phyloP scores from a whole-genome alignment of 169 alveolate genomes.

The Plasmodium gallinaceum region DNA sequence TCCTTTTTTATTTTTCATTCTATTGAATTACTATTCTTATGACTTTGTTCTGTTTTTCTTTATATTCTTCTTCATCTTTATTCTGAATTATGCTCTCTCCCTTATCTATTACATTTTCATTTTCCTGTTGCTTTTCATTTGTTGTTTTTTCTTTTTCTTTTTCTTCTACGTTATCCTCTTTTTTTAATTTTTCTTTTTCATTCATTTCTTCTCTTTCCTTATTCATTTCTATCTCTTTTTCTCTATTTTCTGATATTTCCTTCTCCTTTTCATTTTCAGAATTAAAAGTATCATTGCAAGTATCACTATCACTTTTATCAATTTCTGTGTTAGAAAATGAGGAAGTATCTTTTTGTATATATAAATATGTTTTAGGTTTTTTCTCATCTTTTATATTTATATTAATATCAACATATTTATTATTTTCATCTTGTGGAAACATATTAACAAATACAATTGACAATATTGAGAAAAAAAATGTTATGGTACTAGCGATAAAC shows the following conservation, averaged over 20 bases:
- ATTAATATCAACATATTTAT: slow-evolving; percentile 33
- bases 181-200: neutral
- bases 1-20: neutral
- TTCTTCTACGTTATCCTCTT: neutral
- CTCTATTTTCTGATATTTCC: neutral
- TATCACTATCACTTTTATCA: neutral
- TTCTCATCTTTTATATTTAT: slow-evolving; percentile 21
- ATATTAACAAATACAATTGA: slow-evolving; percentile 22
- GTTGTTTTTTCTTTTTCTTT: neutral
- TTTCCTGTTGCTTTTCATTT: neutral
- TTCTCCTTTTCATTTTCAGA: neutral
- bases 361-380: slow-evolving; percentile 28
- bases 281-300: neutral
- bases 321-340: neutral
- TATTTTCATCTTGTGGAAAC: slow-evolving; percentile 19
- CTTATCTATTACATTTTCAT: neutral
- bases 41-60: slow-evolving; percentile 12
- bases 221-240: neutral
- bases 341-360: slow-evolving; percentile 15
- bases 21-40: slow-evolving; percentile 14
- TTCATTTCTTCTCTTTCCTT: neutral
- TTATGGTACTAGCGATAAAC: slow-evolving; percentile 31
- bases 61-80: no score
- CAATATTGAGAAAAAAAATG: slow-evolving; percentile 29
- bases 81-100: no score